Percentiles rank a stretch among this genome's conserved stretches.
Conservation (phyloP, 2,329 filamentous ascomycete genomes). For the Dactylellina leptospora region DNA sequence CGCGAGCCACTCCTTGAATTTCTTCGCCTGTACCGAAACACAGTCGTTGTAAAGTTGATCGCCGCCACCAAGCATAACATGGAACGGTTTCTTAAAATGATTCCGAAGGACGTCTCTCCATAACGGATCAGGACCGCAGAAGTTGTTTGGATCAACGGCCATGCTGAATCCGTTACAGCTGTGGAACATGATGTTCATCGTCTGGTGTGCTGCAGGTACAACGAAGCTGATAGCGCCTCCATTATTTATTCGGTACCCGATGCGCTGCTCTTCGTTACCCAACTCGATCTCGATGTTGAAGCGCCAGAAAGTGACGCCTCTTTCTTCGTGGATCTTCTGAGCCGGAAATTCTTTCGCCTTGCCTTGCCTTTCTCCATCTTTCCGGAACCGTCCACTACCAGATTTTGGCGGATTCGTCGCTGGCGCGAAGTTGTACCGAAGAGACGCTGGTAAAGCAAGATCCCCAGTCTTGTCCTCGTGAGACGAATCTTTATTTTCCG, state of each 20-base stretch:
- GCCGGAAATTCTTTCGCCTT: conserved; percentile 85
- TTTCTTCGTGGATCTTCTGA: conserved; percentile 81
- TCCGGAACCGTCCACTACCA: conserved; percentile 57
- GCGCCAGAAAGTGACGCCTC: conserved; percentile 93
- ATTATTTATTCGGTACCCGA: conserved; percentile 94
- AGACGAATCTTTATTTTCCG: conserved; percentile 61
- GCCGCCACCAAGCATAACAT: conserved; percentile 97
- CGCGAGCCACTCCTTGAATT: conserved; percentile 84
- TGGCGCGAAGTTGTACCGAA: conserved; percentile 37
- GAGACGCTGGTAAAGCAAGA: conserved; percentile 25
- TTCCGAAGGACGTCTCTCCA: conserved; percentile 94
- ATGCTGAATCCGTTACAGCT: conserved; percentile 96
- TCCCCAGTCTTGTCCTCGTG: conserved; percentile 23
- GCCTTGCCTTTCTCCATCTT: conserved; percentile 81
- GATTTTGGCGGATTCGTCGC: conserved; percentile 34
- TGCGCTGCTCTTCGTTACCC: conserved; percentile 75
- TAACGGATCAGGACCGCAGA: conserved; percentile 92
- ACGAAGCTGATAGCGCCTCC: conserved; percentile 91
- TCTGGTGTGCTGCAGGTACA: conserved; percentile 82
- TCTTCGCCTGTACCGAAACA: conserved; percentile 75
- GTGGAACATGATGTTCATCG: conserved; percentile 99
- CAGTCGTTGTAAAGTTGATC: conserved; percentile 95
- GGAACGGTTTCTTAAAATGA: conserved; percentile 90
- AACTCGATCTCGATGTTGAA: conserved; percentile 96
- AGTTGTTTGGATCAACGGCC: conserved; percentile 77